These are phyloP conservation scores for Ustilago xerochloae DNA, from an alignment of 1,284 basidiomycete genomes.

Conservation along the genomic window DNA sequence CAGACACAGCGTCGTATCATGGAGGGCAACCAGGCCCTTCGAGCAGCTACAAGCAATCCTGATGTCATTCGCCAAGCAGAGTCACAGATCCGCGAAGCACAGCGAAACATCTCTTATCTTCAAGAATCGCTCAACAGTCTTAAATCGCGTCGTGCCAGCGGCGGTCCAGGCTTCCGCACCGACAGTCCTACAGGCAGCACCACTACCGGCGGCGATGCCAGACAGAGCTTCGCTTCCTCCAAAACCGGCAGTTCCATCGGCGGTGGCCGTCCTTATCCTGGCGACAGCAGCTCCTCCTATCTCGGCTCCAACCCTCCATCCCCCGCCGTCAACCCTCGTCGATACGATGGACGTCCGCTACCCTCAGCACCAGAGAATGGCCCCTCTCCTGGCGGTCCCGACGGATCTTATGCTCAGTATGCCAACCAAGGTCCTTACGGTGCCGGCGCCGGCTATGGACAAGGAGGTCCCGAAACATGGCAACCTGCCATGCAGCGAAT, in stretches of 20 bases:
- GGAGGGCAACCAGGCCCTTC: conserved; percentile 82
- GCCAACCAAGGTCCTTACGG: conserved; percentile 44
- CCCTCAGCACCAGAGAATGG: conserved; percentile 29
- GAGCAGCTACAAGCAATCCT: conserved; percentile 84
- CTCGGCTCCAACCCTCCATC: conserved; percentile 38
- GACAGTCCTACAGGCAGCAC: conserved; percentile 40
- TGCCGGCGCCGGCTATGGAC: conserved; percentile 18
- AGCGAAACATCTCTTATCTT: conserved; percentile 86
- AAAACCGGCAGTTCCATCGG: conserved; percentile 25
- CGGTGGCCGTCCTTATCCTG: conserved; percentile 35
- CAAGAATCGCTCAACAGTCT: conserved; percentile 85
- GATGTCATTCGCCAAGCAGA: conserved; percentile 81
- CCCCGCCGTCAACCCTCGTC: conserved; percentile 37
- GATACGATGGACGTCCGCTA: conserved; percentile 50
- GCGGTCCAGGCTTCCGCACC: conserved; percentile 41
- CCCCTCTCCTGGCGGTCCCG: conserved; percentile 3
- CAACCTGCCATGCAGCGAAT: conserved; percentile 57
- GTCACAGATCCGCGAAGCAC: conserved; percentile 86
- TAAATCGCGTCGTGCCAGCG: conserved; percentile 75
- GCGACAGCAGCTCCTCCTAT: conserved; percentile 54
- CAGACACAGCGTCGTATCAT: conserved; percentile 91
- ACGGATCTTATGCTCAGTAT: conserved; percentile 44
- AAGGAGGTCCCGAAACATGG: conserved; percentile 38
- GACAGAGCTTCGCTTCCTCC: conserved; percentile 49
- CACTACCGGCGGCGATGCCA: conserved; percentile 18